Conservation (phyloP, 2,329 filamentous ascomycete genomes). For the Colletotrichum simmondsii region DNA sequence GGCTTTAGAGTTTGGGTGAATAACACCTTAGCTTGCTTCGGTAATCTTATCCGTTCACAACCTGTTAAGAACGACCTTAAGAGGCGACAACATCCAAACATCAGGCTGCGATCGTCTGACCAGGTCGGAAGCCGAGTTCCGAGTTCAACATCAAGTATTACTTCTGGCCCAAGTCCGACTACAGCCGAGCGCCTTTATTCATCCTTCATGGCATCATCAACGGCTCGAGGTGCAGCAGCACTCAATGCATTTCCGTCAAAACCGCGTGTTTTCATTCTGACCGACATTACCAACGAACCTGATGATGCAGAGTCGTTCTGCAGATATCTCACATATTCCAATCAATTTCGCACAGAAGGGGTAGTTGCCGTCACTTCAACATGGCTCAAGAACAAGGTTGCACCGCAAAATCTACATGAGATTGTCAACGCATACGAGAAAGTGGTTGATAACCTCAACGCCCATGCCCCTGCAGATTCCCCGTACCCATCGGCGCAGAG, state of each 20-base stretch:
- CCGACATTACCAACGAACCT: slow-evolving; percentile 58
- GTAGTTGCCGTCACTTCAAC: slow-evolving; percentile 57
- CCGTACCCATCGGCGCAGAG: slow-evolving; percentile 52
- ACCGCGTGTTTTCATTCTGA: slow-evolving; percentile 52
- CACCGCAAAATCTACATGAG: slow-evolving; percentile 53
- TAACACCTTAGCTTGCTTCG: neutral
- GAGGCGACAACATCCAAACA: neutral
- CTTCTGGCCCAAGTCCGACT: neutral
- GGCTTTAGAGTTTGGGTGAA: neutral
- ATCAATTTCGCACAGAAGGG: slow-evolving; percentile 58
- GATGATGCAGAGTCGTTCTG: slow-evolving; percentile 57
- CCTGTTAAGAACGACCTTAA: neutral
- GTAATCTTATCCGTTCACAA: neutral
- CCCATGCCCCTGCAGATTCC: slow-evolving; percentile 55
- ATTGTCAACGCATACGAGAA: slow-evolving; percentile 56
- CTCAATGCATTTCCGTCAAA: slow-evolving; percentile 36
- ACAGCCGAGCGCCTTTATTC: neutral
- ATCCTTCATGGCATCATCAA: slow-evolving; percentile 2
- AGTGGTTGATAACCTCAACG: slow-evolving; percentile 58
- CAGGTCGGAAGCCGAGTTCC: neutral
- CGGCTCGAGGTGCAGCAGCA: neutral
- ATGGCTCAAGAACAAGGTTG: slow-evolving; percentile 54
- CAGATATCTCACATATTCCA: slow-evolving; percentile 56
- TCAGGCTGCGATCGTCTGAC: neutral
- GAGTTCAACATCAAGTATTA: neutral